phyloP scores from a whole-genome alignment of 495 filamentous ascomycete species.

The Xylaria bambusicola region DNA sequence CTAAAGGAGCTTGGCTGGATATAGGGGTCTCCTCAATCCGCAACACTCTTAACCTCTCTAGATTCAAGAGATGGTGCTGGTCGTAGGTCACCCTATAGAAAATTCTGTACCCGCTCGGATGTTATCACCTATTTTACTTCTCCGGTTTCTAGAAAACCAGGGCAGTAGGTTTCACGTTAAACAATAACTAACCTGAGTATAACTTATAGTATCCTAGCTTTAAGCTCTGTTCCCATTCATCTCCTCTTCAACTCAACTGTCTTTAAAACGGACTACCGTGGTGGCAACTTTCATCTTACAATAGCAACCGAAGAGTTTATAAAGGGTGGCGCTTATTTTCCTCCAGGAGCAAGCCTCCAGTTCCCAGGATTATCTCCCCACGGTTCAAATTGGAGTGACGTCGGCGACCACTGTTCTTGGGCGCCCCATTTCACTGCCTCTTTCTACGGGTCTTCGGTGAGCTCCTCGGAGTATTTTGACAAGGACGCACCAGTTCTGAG shows the following conservation, averaged over 20 bases:
- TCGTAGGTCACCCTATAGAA: slow-evolving; percentile 5
- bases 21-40: slow-evolving; percentile 44
- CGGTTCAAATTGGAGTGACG: no score
- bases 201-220: slow-evolving; percentile 6
- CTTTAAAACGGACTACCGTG: slow-evolving; percentile 24
- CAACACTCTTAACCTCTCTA: slow-evolving; percentile 34
- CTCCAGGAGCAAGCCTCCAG: slow-evolving; percentile 21
- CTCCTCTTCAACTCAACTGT: slow-evolving; percentile 32
- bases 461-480: no score
- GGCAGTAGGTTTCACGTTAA: no score
- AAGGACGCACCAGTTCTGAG: no score
- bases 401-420: no score
- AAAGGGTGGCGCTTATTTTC: slow-evolving; percentile 23
- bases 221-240: slow-evolving; percentile 36
- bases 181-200: no score
- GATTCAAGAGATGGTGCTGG: slow-evolving; percentile 30
- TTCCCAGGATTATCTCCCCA: not conserved
- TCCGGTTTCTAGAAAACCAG: no score
- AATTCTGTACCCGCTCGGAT: no score
- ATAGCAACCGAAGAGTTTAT: slow-evolving; percentile 39
- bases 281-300: slow-evolving; percentile 42
- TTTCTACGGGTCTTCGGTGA: no score
- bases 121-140: no score
- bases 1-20: slow-evolving; percentile 37
- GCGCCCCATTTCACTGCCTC: no score